Base-by-base conservation (phyloP, 1,284 basidiomycete species). In the Pseudozyma hubeiensis region DNA sequence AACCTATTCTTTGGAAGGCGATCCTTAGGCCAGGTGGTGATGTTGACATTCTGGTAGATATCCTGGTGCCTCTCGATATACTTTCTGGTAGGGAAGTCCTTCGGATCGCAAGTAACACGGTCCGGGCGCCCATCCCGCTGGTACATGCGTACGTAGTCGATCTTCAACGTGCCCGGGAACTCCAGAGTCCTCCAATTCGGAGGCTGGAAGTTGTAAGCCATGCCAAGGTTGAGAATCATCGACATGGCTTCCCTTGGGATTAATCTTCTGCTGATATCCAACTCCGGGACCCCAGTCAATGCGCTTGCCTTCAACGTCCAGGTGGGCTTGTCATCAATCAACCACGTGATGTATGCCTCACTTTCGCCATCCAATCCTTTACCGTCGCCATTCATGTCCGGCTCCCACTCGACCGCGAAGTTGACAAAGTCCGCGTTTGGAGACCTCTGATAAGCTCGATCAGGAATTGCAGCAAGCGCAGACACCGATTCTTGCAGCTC, bases 401-500 rank as follows among this genome's bases (percentile, higher is more conserved):
- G 84, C 9, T 67, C 61, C 57, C 81, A 85, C 54, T 84, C 84
- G 33, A 85, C 69, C 41, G 80, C 84, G 35, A 79, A 80, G 3
- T 61, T 77, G 14, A 76, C 54, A 29, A 69, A 79, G 35, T 58
- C 41, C 2, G 43, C 43, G 24, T 44, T 44, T 6, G 43, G 8
- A 24, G 45, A 13, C 54, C 34, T 13, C 51, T 55, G 9, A 34
- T 76, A 85, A 5, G 76, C 77, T 3, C 60, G 49, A 17, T 79
- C 75, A 7, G 81, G 82, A 29, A 84, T 78, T 31, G 67, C 55
- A 1, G 80, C 74, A 0, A 83, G 54, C 3, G 65, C 70, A 17
- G 83, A 84, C 7, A 84, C 68, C 17, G 84, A 78, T 72, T 85
- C 82, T 53, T 85, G 84, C 35, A 78, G 75, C 6, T 54, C 58